These are phyloP conservation scores for Kluyveromyces starmeri DNA, from an alignment of 805 yeast species.

Conservation along the genomic window DNA sequence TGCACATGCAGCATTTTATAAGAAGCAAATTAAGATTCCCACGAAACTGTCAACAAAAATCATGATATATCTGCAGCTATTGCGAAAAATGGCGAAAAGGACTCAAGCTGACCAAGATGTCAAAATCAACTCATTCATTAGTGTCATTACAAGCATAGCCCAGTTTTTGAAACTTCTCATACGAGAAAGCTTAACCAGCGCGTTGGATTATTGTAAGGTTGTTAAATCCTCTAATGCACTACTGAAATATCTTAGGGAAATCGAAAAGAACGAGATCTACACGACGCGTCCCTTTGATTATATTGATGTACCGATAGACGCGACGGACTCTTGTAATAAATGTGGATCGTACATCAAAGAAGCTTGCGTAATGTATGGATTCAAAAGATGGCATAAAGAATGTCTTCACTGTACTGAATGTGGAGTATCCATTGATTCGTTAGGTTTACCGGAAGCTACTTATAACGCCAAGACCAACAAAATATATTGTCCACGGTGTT, in stretches of 20 bases:
- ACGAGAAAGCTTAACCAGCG: constrained; percentile 68
- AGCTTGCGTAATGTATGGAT: constrained; percentile 54
- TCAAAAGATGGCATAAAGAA: constrained; percentile 70
- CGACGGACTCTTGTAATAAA: constrained; percentile 66
- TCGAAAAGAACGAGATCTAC: constrained; percentile 38
- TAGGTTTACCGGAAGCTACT: constrained; percentile 39
- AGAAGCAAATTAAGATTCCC: constrained; percentile 45
- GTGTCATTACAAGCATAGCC: constrained; percentile 83
- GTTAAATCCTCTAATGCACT: constrained; percentile 52
- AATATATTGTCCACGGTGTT: constrained; percentile 58
- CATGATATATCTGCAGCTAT: constrained; percentile 77
- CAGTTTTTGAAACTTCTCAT: constrained; percentile 83
- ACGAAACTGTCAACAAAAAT: constrained; percentile 81
- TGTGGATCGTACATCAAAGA: constrained; percentile 80
- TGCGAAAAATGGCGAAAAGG: constrained; percentile 49
- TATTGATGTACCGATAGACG: constrained; percentile 43
- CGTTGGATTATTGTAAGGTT: constrained; percentile 57
- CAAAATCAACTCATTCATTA: constrained; percentile 52
- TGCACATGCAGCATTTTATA: neutral
- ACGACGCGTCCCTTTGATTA: constrained; percentile 29
- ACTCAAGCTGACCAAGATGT: constrained; percentile 21
- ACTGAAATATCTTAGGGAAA: constrained; percentile 50
- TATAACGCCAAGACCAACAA: constrained; percentile 31
- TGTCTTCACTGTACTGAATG: constrained; percentile 69
- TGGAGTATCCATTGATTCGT: constrained; percentile 30